Percentiles rank a stretch among this genome's conserved stretches.
Conservation (phyloP, 176 grass and related monocot species). For the Zoysia japonica region DNA sequence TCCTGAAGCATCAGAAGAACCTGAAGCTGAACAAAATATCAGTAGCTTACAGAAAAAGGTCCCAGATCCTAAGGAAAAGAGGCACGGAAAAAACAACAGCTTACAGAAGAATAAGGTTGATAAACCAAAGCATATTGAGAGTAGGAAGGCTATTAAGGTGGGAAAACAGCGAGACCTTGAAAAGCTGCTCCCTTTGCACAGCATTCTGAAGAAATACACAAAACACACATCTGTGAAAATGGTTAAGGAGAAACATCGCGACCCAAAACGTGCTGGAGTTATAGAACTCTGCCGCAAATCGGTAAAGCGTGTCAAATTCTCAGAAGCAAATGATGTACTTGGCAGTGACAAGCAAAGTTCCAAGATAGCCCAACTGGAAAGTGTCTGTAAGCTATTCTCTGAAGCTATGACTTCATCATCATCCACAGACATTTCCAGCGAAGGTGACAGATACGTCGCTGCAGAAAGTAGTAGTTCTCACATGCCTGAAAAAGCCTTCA, state of each 20-base stretch:
- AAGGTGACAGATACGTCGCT: slow-evolving; percentile 34
- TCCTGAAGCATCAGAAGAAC: slow-evolving; percentile 38
- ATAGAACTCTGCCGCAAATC: slow-evolving; percentile 48
- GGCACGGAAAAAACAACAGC: slow-evolving; percentile 19
- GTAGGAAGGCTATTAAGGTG: slow-evolving; percentile 29
- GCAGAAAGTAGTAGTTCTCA: slow-evolving; percentile 37
- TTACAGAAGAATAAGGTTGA: slow-evolving; percentile 33
- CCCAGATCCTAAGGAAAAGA: slow-evolving; percentile 29
- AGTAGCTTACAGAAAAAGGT: slow-evolving; percentile 13
- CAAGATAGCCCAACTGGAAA: slow-evolving; percentile 32
- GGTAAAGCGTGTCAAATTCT: slow-evolving; percentile 47
- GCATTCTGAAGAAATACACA: slow-evolving; percentile 54
- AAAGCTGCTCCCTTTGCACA: slow-evolving; percentile 47
- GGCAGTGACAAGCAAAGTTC: not conserved
- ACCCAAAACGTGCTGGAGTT: slow-evolving; percentile 34
- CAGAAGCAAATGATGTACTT: slow-evolving; percentile 32
- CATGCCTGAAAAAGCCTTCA: slow-evolving; percentile 19
- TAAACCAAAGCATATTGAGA: slow-evolving; percentile 10
- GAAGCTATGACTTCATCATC: slow-evolving; percentile 43
- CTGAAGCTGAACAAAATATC: slow-evolving; percentile 20
- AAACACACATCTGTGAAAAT: slow-evolving; percentile 57
- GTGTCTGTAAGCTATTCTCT: slow-evolving; percentile 46
- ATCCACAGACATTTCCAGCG: slow-evolving; percentile 34
- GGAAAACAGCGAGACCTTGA: slow-evolving; percentile 30
- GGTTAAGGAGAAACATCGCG: slow-evolving; percentile 40